Evolutionary conservation across 225 moss, liverwort and hornwort genomes (phyloP), one percentile per base, ranked within the genome.

Genomic region (Asterella californica): DNA sequence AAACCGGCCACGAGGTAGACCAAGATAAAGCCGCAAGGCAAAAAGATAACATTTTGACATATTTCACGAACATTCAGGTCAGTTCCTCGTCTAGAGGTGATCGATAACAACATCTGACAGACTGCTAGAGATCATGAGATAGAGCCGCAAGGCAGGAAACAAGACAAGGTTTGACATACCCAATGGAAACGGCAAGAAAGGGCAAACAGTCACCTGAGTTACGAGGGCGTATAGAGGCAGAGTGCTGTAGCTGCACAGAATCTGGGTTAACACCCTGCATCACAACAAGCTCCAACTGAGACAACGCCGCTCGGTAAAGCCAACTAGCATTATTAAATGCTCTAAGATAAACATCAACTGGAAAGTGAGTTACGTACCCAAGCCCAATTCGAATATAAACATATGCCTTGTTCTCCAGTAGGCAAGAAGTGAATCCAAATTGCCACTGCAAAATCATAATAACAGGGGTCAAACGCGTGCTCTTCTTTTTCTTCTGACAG

Each of bases 141-240:
- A 3, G 3, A 42, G n/a, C 42, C 42, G 42, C 42, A 42, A 42
- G 42, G 42, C 42, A 42, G 7, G 7, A 42, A 42, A 42, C 7
- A 42, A 2, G 42, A 42, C 42, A 7, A 42, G 7, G 4, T 42
- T 42, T 7, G 42, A 7, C 42, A 42, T 5, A 22, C 10, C 37
- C 17, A 70, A 70, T 22, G 46, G n/a, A n/a, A 74, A 59, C 36
- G 10, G 32, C 77, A 76, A 18, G 18, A 18, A 18, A 29, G 4
- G 42, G 42, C 33, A 42, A 30, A 65, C 18, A 38, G 27, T 45
- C 71, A 92, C 92, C 88, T 92, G 91, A 29, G 88, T 90, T 61
- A 93, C 93, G 14, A 93, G 84, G 48, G 91, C 89, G 70, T 93
- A 91, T 10, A 93, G 88, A 34, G 91, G 93, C 60, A 93, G 84